phyloP scores from a whole-genome alignment of 1,139 yeast genomes.

The Blastobotrys malaysiensis region DNA sequence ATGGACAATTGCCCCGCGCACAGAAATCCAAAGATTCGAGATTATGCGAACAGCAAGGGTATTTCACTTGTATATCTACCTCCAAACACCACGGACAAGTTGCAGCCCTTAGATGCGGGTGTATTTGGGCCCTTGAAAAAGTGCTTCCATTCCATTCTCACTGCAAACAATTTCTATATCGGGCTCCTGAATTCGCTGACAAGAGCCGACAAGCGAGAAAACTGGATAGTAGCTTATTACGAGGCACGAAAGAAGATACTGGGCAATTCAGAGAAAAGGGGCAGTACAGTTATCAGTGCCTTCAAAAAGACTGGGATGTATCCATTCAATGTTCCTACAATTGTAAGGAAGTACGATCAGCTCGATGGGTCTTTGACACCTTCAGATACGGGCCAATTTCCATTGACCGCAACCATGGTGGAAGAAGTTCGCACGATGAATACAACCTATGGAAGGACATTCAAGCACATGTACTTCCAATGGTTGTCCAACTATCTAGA shows the following conservation, averaged over 20 bases:
- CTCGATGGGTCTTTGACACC: no score
- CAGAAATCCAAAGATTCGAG: neutral
- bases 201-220: neutral
- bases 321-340: no score
- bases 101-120: neutral
- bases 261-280: neutral
- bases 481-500: neutral
- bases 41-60: neutral
- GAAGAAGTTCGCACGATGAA: no score
- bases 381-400: no score
- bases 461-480: neutral
- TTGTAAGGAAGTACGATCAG: no score
- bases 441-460: neutral
- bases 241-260: neutral
- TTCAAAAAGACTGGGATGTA: no score
- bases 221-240: neutral
- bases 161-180: neutral
- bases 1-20: neutral
- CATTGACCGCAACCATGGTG: no score
- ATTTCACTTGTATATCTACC: neutral
- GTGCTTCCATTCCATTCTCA: neutral
- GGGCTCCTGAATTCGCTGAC: neutral
- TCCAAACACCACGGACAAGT: neutral
- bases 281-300: no score
- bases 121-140: neutral